Conservation (phyloP, 179 eudicot species). For the Silene vulgaris region DNA sequence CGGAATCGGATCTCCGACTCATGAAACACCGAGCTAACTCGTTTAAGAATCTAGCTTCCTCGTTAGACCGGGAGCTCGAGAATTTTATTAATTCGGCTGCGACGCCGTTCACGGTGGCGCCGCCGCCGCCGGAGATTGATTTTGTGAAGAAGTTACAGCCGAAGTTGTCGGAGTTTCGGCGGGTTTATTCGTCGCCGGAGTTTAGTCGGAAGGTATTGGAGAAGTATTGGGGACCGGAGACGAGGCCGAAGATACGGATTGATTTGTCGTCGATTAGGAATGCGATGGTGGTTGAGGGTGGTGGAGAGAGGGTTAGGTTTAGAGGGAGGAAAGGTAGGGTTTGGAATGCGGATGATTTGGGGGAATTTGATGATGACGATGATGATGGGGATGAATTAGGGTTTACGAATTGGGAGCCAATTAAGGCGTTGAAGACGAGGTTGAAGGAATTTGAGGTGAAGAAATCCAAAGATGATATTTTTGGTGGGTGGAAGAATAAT, state of each 20-base stretch:
- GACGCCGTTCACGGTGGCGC: constrained; percentile 41
- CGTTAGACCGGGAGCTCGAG: constrained; percentile 68
- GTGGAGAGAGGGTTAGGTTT: constrained; percentile 27
- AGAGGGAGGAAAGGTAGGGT: constrained; percentile 39
- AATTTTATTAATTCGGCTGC: constrained; percentile 64
- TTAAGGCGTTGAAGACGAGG: constrained; percentile 53
- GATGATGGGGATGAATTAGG: constrained; percentile 37
- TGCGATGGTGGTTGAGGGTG: constrained; percentile 68
- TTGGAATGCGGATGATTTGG: constrained; percentile 30
- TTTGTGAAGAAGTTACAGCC: constrained; percentile 73
- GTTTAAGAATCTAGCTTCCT: constrained; percentile 64
- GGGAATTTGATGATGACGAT: constrained; percentile 33
- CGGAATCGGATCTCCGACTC: constrained; percentile 76
- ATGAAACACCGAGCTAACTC: constrained; percentile 75
- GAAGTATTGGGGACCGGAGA: constrained; percentile 50
- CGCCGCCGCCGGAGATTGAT: constrained; percentile 51
- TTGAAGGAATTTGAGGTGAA: constrained; percentile 61
- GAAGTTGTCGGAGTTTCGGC: constrained; percentile 65
- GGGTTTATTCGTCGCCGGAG: constrained; percentile 83
- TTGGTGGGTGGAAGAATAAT: constrained; percentile 56
- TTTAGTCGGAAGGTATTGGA: constrained; percentile 58
- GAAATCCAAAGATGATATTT: constrained; percentile 55
- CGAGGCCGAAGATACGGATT: constrained; percentile 51
- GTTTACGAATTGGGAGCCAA: constrained; percentile 72
- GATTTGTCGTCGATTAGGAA: constrained; percentile 75